Evolutionary conservation across 208 protist genomes (phyloP), one percentile per base, ranked within the genome.

Genomic region (Acanthamoeba polyphaga): DNA sequence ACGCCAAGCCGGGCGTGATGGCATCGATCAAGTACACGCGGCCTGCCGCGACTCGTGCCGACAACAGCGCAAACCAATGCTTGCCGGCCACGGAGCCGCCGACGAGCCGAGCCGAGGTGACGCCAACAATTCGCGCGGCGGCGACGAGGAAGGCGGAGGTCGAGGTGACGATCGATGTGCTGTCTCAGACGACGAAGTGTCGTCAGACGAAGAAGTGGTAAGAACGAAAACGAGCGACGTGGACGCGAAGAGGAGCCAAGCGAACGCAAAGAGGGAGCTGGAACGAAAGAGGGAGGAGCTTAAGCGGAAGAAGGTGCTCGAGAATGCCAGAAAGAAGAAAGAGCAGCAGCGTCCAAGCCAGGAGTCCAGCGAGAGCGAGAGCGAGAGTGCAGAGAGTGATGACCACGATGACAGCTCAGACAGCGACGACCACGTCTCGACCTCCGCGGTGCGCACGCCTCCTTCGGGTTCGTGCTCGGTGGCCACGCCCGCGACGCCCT

Each of bases 271-370:
- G 78, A 87, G 53, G 51, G 24, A 88, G 32, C 15, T 29, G 13
- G 53, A 38, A 38, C 1, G 46, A 15, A 46, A 66, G 49, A 92
- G 32, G 85, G 49, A 76, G 87, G 49, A 92, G 87, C 58, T 53
- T 0, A 51, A 74, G 87, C 7, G 62, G 29, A 76, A 78, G 46
- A 62, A 93, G 27, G 88, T 22, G 12, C 46, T 80, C 12, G 66
- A 68, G 60, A 93, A 76, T 2, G 49, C 88, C 88, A 80, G 76
- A 27, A 17, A 62, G 10, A 66, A 91, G 84, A 12, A 91, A 34
- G 8, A 10, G 29, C 27, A 91, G 43, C 8, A 64, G 60, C 10
- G 43, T 51, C 1, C 74, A 27, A 6, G n/a, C 29, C 24, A 78
- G 19, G 62, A 93, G 6, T 9, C 9, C 19, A 90, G 51, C 19